Evolutionary conservation across 2,329 filamentous ascomycete genomes (phyloP).

Genomic region (Fusarium mangiferae): DNA sequence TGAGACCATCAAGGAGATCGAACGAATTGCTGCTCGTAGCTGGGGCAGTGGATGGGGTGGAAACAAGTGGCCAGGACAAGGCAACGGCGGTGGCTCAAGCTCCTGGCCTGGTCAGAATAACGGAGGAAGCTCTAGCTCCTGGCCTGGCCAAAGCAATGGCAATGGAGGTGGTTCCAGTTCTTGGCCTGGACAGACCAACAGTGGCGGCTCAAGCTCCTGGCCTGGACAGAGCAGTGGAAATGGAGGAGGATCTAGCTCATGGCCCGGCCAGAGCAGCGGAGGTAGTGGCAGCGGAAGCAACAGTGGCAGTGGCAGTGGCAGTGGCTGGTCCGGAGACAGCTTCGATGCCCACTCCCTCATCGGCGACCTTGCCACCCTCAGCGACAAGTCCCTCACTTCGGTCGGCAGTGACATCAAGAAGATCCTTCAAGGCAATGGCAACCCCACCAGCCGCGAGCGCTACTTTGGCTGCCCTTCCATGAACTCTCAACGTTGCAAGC

Average conservation of each 20-base stretch:
- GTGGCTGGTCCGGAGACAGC: slow-evolving; percentile 20
- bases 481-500: slow-evolving; percentile 43
- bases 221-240: neutral
- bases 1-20: slow-evolving; percentile 37
- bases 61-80: slow-evolving; percentile 11
- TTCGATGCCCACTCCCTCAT: slow-evolving; percentile 46
- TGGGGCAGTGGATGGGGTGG: slow-evolving; percentile 22
- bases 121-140: neutral
- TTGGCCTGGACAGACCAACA: neutral
- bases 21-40: slow-evolving; percentile 30
- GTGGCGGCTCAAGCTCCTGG: neutral
- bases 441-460: slow-evolving; percentile 41
- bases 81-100: neutral
- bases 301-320: neutral
- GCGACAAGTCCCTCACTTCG: slow-evolving; percentile 45
- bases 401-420: slow-evolving; percentile 52
- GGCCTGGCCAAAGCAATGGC: neutral
- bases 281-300: neutral
- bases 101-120: neutral
- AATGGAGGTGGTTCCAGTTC: neutral
- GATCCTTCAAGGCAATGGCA: slow-evolving; percentile 48
- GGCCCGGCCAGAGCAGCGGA: neutral
- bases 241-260: neutral
- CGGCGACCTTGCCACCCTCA: slow-evolving; percentile 52
- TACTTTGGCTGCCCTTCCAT: slow-evolving; percentile 41